A percentile compares a stretch with the other conserved stretches of the same genome.
Conservation (phyloP, 2,329 filamentous ascomycete genomes). For the Knufia fluminis region DNA sequence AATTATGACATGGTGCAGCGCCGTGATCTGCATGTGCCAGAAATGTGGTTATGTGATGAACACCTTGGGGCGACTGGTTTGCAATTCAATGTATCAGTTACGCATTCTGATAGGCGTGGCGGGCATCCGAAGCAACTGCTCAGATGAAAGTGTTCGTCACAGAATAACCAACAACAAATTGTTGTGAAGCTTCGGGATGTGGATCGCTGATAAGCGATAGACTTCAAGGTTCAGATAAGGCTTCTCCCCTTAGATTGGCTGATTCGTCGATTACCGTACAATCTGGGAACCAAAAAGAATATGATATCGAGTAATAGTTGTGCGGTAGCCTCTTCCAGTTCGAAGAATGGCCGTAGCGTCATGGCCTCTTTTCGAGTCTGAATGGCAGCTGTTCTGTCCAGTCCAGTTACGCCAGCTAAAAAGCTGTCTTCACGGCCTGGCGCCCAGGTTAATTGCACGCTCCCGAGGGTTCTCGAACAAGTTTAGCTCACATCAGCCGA, state of each 20-base stretch:
- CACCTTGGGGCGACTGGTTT: neutral
- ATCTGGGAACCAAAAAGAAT: neutral
- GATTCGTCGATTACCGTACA: too few relatives aligned
- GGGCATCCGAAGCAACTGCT: neutral
- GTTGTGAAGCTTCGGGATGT: neutral
- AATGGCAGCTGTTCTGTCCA: too few relatives aligned
- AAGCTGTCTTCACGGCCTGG: too few relatives aligned
- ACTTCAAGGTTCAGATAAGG: neutral
- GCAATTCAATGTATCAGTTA: neutral
- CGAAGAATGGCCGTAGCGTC: too few relatives aligned
- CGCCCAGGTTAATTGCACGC: too few relatives aligned
- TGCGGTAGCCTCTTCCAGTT: too few relatives aligned
- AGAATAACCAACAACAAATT: conserved; percentile 3
- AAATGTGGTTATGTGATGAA: neutral
- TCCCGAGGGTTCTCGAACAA: too few relatives aligned
- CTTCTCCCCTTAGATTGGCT: too few relatives aligned
- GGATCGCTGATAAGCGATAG: neutral
- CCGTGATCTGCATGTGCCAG: neutral
- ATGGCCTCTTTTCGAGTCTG: too few relatives aligned
- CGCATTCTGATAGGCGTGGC: neutral
- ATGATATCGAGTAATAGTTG: neutral
- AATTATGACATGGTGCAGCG: neutral
- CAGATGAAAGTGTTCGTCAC: conserved; percentile 1
- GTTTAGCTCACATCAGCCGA: neutral
- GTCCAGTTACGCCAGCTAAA: too few relatives aligned